Base-by-base conservation (phyloP, 176 grass and related monocot species). In the Areca catechu region DNA sequence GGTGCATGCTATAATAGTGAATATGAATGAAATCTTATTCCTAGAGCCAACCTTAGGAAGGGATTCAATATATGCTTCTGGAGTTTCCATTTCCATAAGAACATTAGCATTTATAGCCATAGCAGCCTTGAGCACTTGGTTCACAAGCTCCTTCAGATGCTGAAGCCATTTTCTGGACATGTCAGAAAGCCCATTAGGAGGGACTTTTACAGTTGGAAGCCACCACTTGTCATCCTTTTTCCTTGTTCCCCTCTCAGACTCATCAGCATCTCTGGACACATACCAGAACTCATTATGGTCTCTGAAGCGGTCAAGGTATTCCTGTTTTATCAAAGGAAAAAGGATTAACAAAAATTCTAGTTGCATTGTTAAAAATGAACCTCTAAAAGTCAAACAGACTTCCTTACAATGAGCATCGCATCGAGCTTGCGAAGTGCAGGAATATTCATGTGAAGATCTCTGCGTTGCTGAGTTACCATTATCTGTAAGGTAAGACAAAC, bases 231-330 rank as follows among this genome's bases (percentile, higher is more conserved):
- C 80, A 16, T 70, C 71, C 49, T 87, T 74, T 80, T 61, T 80
- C 0, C 56, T 56, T 16, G 72, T 53, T 0, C 49, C 53, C 54
- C 71, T 71, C 53, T 81, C 71, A 1, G 61, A 63, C 1, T 77
- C 50, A 20, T 64, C 48, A 72, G 65, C 22, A 72, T 97, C 84
- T 53, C 77, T 89, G 25, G 82, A 82, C 24, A 82, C 78, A 73
- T 98, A 92, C 83, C 83, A 92, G 65, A 92, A 92, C 67, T 98
- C 93, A 51, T 64, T 81, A 43, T 73, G 73, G 0, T 98, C 80
- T 70, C 89, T 98, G 78, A 85, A 98, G 62, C 55, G 76, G 51
- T 98, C 93, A 12, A 98, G 84, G 77, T 92, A 92, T 60, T 85
- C 86, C 93, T 98, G 83, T 49, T 20, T 53, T 24, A 37, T 10